Percentiles rank a stretch among this genome's conserved stretches.
Conservation (phyloP, 441 rosid genomes). For the Syzygium syzygioides region DNA sequence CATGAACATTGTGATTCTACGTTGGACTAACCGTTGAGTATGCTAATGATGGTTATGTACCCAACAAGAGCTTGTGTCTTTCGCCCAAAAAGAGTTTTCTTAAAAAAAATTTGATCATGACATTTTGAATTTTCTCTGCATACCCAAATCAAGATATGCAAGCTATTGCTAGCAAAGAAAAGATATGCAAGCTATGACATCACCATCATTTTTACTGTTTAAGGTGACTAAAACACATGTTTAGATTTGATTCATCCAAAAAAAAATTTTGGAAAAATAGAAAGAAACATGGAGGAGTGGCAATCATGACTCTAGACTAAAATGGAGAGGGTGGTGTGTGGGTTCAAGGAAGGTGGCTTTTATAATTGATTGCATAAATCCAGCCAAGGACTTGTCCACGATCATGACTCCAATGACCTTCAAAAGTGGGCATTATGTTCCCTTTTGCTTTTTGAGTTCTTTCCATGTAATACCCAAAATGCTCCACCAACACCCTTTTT, state of each 20-base stretch:
- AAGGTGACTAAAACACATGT: neutral
- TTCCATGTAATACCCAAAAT: neutral
- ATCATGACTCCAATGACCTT: neutral
- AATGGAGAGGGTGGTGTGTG: neutral
- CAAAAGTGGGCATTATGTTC: neutral
- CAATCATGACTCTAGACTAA: neutral
- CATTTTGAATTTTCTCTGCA: neutral
- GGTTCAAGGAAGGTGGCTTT: neutral
- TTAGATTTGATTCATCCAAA: neutral
- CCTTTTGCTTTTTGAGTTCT: neutral
- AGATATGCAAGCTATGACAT: neutral
- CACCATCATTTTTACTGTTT: neutral
- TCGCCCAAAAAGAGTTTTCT: neutral
- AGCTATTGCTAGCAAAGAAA: too few species aligned
- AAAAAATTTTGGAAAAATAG: rapidly evolving
- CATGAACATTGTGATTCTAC: neutral
- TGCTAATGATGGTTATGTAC: neutral
- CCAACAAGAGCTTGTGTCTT: neutral
- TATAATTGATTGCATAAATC: neutral
- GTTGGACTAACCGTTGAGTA: neutral
- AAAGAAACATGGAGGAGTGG: neutral
- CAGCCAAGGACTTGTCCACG: neutral
- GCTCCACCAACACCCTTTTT: neutral
- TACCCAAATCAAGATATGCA: neutral
- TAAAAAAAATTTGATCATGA: neutral